Evolutionary conservation across 1,139 yeast genomes (phyloP), one percentile per base, ranked within the genome.

Genomic region (Lodderomyces metapsilosis): DNA sequence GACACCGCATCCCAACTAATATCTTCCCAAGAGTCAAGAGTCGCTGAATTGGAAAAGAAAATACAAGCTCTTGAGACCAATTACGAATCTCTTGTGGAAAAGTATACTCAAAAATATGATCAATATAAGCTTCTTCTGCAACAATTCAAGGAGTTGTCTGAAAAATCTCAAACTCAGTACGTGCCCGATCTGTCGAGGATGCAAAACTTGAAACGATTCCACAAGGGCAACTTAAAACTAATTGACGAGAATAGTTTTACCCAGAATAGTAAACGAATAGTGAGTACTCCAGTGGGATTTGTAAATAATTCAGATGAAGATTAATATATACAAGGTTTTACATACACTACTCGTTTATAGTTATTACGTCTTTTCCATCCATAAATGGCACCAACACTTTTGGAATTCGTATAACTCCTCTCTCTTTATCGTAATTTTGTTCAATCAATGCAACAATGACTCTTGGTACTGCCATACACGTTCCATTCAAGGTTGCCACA

Each of bases 391-490:
- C 74, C 43, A 92, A 68, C 0, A 79, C 89, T 39, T 71, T 61
- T 0, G 98, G 98, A 39, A 92, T 75, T 7, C 57, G 51, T 5
- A 92, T 74, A n/a, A 71, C 59, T 17, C 78, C 65, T 0, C 76
- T 71, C 6, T 53, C 59, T 0, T 81, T 76, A 47, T 91, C 86
- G 57, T 86, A 92, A 53, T 76, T 76, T 56, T 86, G 94, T 62
- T 94, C 99, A 4, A 92, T 66, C 15, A 94, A 74, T 3, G 98
- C 97, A 20, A 91, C 76, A 18, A 92, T 82, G 1, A 91, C 84
- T 45, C 99, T 70, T 1, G 99, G 99, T 10, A 92, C 84, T 0
- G 98, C 98, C 77, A 89, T 76, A 3, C 96, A 96, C 0, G 99
- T 94, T 20, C 98, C 99, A 51, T 94, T 94, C 38, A 94, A 69